Evolutionary conservation across 306 rosid species (phyloP), one percentile per base, ranked within the genome.

Genomic region (Cercis canadensis): DNA sequence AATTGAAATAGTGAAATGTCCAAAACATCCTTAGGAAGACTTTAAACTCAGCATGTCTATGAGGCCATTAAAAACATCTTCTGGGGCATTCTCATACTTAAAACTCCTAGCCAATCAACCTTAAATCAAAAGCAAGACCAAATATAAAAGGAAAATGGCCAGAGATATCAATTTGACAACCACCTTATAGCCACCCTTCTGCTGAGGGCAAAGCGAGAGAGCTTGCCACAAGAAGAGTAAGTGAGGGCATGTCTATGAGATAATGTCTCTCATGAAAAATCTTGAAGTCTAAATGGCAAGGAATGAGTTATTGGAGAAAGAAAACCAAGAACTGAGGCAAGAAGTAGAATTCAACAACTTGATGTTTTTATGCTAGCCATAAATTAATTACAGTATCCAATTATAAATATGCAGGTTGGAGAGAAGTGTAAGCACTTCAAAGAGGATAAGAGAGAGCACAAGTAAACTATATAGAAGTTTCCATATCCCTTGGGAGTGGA

Each of bases 401-500:
- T 21, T 81, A 46, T 6, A 11, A 69, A 54, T 72, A 11, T 70
- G 81, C 86, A 94, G 97, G 84, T 63, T 94, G 82, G 97, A 94
- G 84, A 84, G 85, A 56, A 82, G 95, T 44, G 84, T 89, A 6
- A 83, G 82, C 77, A 78, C 64, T 53, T 47, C 79, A 65, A 96
- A 91, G 63, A 87, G 92, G 72, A 86, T 82, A 40, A 87, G 99
- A 72, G 99, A 94, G 57, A 76, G 68, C 17, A 61, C 80, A n/a
- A 80, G 92, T 76, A 91, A 86, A 70, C 78, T 75, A 55, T 94
- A 94, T 66, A 84, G 82, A 72, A 87, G 76, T 68, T 82, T 89
- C 37, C 90, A 83, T 72, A 91, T 94, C 43, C 99, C 99, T 9
- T 91, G 89, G 89, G 88, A 91, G 31, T 94, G 99, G 99, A 75